Percentiles rank a stretch among this genome's conserved stretches.
Conservation (phyloP, 257 asterid genomes). For the Primulina tabacum region DNA sequence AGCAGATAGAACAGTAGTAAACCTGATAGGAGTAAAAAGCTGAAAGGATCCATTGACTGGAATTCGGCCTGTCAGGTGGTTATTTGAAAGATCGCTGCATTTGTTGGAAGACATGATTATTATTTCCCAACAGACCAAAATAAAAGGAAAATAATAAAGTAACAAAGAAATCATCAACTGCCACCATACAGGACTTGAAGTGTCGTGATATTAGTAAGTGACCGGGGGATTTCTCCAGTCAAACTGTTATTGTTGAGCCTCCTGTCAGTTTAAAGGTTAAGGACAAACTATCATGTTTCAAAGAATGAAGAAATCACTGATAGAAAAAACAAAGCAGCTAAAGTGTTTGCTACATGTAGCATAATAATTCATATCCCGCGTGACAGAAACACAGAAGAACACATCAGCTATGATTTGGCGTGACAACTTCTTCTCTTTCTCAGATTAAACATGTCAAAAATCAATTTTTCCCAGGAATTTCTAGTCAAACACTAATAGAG, state of each 20-base stretch:
- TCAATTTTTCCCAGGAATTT: background rate
- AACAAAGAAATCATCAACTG: constrained; percentile 24
- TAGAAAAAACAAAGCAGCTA: constrained; percentile 9
- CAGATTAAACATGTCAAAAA: background rate
- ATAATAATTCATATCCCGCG: constrained; percentile 12
- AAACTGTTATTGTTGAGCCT: constrained; percentile 92
- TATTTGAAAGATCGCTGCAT: constrained; percentile 91
- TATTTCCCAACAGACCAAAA: constrained; percentile 16
- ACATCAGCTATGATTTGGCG: background rate
- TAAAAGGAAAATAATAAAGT: constrained; percentile 4
- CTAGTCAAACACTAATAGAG: background rate
- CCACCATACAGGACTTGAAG: constrained; percentile 98
- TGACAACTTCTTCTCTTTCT: background rate
- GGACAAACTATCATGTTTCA: constrained; percentile 25
- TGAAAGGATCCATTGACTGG: constrained; percentile 90
- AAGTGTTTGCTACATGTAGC: background rate
- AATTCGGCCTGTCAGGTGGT: constrained; percentile 53
- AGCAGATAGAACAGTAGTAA: constrained; percentile 20
- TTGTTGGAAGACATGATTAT: constrained; percentile 19
- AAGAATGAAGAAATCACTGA: constrained; percentile 5
- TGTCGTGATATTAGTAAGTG: constrained; percentile 50
- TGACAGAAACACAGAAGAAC: background rate
- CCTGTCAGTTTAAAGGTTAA: constrained; percentile 42
- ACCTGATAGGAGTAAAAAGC: constrained; percentile 96
- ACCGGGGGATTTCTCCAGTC: constrained; percentile 65